Base-by-base conservation (phyloP, 257 asterid species). In the Nicotiana obtusifolia region DNA sequence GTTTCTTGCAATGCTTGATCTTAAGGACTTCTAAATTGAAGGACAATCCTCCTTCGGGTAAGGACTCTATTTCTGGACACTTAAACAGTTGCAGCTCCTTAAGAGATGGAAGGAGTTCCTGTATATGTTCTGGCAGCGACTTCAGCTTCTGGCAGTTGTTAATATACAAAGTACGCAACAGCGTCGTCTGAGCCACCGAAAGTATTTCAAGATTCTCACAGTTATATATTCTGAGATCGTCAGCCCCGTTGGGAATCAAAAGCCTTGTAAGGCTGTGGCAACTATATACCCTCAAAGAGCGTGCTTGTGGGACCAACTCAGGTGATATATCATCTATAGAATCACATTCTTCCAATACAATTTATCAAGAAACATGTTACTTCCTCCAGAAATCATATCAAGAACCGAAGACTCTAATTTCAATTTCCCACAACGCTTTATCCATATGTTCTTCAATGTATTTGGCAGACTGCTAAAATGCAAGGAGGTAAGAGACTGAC, bases 1-100 rank as follows among this genome's bases (percentile, higher is more conserved):
- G 65, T 5, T 35, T 35, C 41, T 35, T 35, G 41, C 41, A 35
- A 35, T 35, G 5, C 8, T 35, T 7, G 41, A 35, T 35, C 41
- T 35, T 8, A 35, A 35, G 53, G 0, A 3, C 0, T 65, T 77
- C 78, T 60, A 83, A 57, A 57, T 66, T 28, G 15, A n/a, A 65
- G 64, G 78, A 80, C 64, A 83, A 64, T 53, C 82, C 85, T 35
- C 64, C 80, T 16, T 66, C 73, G 3, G 83, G 83, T 15, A 83
- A 78, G 26, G 49, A 56, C 3, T 56, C 82, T 0, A 83, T 54
- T 57, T 77, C 75, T 1, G 82, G 64, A 54, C 82, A 83, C 26
- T 17, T 0, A 3, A 0, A 0, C 4, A 82, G 19, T 4, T 0
- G 0, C 17, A 77, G 35, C n/a, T 0, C 4, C 7, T 16, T 35